Conservation (phyloP, 345 rosid genomes). For the Lepidium sativum region DNA sequence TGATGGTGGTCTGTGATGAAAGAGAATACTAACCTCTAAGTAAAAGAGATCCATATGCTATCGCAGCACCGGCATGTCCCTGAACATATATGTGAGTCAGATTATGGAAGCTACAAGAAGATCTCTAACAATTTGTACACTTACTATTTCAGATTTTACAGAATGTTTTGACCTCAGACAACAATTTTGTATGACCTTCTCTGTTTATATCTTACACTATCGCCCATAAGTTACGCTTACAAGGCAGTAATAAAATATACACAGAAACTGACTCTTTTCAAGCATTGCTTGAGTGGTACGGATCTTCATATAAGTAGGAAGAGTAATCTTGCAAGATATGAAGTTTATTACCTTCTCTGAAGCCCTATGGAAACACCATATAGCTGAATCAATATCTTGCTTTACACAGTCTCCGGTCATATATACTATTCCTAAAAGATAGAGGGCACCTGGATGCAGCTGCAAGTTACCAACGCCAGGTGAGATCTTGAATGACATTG, state of each 20-base stretch:
- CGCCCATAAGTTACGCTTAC: not conserved
- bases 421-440: constrained; percentile 83
- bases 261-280: not conserved
- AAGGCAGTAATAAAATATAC: not conserved
- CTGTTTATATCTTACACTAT: not conserved
- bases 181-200: not conserved
- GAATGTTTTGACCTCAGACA: not conserved
- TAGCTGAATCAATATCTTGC: constrained; percentile 82
- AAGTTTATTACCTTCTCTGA: constrained; percentile 56
- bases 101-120: not conserved
- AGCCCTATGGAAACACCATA: constrained; percentile 93
- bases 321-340: not conserved
- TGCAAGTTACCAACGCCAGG: constrained; percentile 25
- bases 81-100: constrained; percentile 18
- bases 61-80: constrained; percentile 93
- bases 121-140: not conserved
- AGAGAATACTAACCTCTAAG: constrained; percentile 52
- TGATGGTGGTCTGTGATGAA: not conserved
- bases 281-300: not conserved
- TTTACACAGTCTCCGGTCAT: constrained; percentile 83
- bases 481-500: constrained; percentile 21
- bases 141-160: not conserved
- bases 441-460: constrained; percentile 97
- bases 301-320: not conserved
- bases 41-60: constrained; percentile 86